Percentiles rank a stretch among this genome's conserved stretches.
These are phyloP conservation scores for Pseudohalonectria lignicola DNA, from an alignment of 2,329 filamentous ascomycete species.

Conservation along the genomic window DNA sequence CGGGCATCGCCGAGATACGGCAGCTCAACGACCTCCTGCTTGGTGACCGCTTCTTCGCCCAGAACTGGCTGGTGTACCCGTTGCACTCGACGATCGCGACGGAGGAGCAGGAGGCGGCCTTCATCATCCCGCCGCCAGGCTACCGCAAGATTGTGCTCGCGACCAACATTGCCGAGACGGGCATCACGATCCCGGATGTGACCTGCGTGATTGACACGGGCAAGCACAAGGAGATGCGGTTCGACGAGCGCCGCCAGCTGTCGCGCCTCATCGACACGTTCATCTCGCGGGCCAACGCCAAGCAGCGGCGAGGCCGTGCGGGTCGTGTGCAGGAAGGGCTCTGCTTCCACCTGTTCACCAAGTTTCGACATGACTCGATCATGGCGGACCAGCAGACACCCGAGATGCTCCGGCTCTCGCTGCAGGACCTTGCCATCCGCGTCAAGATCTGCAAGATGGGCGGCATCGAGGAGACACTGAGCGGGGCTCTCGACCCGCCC, in stretches of 20 bases:
- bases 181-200: conserved; percentile 96
- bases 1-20: conserved; percentile 87
- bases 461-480: conserved; percentile 80
- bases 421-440: conserved; percentile 89
- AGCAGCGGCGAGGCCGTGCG: conserved; percentile 85
- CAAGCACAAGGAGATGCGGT: conserved; percentile 95
- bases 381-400: conserved; percentile 92
- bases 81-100: conserved; percentile 92
- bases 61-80: conserved; percentile 76
- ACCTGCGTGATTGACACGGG: conserved; percentile 95
- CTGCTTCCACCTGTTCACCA: conserved; percentile 94
- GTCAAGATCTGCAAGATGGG: conserved; percentile 97
- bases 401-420: conserved; percentile 85
- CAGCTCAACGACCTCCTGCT: conserved; percentile 77
- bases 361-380: conserved; percentile 69
- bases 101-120: conserved; percentile 91
- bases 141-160: conserved; percentile 88
- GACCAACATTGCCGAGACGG: conserved; percentile 96
- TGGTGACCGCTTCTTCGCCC: conserved; percentile 63
- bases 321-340: conserved; percentile 91
- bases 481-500: conserved; percentile 81
- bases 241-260: conserved; percentile 84
- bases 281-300: conserved; percentile 90
- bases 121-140: conserved; percentile 71
- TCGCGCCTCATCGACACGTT: conserved; percentile 89